Percentiles rank a stretch among this genome's conserved stretches.
These are phyloP conservation scores for Balakata baccata DNA, from an alignment of 345 rosid genomes.

Conservation along the genomic window DNA sequence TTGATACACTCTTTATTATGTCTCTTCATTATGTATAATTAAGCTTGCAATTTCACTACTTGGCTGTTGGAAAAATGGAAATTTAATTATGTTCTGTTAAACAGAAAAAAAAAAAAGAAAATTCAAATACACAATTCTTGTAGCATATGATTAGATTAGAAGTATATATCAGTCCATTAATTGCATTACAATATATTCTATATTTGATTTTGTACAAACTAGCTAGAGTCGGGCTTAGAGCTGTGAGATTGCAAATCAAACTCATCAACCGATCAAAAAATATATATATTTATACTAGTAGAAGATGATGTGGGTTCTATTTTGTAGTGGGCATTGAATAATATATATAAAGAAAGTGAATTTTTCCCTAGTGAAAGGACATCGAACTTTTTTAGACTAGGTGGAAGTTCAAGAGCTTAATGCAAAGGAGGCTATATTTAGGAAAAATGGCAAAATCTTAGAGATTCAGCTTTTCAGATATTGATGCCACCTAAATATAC, in stretches of 20 bases:
- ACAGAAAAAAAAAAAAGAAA: neutral
- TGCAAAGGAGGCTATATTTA: slow-evolving; percentile 28
- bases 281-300: too few species aligned
- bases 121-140: too few species aligned
- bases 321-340: too few species aligned
- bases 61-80: neutral
- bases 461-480: slow-evolving; percentile 36
- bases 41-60: neutral
- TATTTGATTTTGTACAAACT: too few species aligned
- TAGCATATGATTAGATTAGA: neutral
- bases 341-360: neutral
- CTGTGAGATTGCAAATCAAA: too few species aligned
- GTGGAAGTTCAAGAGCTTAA: slow-evolving; percentile 32
- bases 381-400: neutral
- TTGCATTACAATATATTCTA: too few species aligned
- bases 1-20: slow-evolving; percentile 15
- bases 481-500: slow-evolving; percentile 46
- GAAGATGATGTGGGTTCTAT: too few species aligned
- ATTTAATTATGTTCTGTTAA: neutral
- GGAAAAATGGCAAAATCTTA: slow-evolving; percentile 45
- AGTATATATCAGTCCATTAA: neutral
- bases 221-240: too few species aligned
- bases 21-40: too few species aligned
- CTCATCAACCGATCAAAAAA: too few species aligned
- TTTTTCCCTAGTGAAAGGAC: neutral